Evolutionary conservation across 306 rosid species (phyloP).

Genomic region (Purshia tridentata): DNA sequence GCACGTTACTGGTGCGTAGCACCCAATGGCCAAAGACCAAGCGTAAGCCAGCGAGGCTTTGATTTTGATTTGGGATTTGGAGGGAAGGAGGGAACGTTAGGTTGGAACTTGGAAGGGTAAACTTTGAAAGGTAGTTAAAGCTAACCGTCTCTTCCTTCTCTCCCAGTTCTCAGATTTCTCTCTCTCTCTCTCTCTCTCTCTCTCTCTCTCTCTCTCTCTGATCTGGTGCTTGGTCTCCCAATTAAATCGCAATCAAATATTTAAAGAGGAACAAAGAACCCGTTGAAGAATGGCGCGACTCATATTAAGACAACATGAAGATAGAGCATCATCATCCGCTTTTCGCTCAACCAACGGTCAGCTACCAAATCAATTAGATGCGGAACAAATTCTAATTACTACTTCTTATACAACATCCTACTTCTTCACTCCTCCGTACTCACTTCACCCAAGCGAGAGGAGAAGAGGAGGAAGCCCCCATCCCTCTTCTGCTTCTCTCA

Average conservation of each 20-base stretch:
- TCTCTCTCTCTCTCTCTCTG: neutral
- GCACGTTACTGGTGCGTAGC: neutral
- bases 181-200: no score
- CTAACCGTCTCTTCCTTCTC: constrained; percentile 21
- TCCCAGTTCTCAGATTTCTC: neutral
- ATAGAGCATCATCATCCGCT: constrained; percentile 20
- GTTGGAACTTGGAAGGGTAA: constrained; percentile 28
- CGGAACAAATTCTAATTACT: neutral
- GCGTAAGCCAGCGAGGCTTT: no score
- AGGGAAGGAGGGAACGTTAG: constrained; percentile 42
- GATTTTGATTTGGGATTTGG: neutral
- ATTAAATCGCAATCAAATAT: neutral
- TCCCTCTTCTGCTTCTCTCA: constrained; percentile 10
- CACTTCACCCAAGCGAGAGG: neutral
- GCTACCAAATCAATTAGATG: constrained; percentile 32
- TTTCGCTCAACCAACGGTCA: constrained; percentile 55
- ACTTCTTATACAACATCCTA: constrained; percentile 11
- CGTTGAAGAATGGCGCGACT: constrained; percentile 26
- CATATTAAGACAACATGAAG: constrained; percentile 11
- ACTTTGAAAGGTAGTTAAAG: constrained; percentile 47
- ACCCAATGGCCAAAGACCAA: no score
- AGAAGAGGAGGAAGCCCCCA: constrained; percentile 8
- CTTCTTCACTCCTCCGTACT: constrained; percentile 16
- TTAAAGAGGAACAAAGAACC: neutral
- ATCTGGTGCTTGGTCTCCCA: neutral